These are phyloP conservation scores for Botrytis aclada DNA, from an alignment of 2,329 filamentous ascomycete species.

Conservation along the genomic window DNA sequence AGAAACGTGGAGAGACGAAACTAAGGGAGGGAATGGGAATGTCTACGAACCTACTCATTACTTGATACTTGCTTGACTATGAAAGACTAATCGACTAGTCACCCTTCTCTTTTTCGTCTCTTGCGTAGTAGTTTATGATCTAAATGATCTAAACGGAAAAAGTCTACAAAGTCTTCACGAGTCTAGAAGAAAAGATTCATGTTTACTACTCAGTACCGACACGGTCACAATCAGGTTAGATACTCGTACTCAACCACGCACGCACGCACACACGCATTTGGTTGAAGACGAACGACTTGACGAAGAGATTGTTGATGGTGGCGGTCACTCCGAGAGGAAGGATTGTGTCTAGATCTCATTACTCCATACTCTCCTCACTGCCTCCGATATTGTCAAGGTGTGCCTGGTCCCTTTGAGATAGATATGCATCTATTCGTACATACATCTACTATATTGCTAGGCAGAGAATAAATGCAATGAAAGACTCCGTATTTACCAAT, in stretches of 20 bases:
- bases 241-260: not conserved
- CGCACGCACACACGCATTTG: not conserved
- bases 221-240: not conserved
- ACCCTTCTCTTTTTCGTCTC: not conserved
- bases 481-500: too few relatives aligned
- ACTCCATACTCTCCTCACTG: not conserved
- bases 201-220: not conserved
- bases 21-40: too few relatives aligned
- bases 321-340: not conserved
- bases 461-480: not conserved
- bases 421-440: too few relatives aligned
- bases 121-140: too few relatives aligned
- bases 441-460: too few relatives aligned
- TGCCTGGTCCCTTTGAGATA: not conserved
- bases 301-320: not conserved
- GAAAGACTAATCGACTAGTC: not conserved
- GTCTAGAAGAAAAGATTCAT: not conserved
- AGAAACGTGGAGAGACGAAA: not conserved
- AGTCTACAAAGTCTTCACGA: not conserved
- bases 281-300: not conserved
- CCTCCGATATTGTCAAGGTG: not conserved
- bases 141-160: too few relatives aligned
- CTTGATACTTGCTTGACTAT: not conserved
- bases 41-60: too few relatives aligned
- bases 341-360: not conserved